phyloP scores from a whole-genome alignment of 345 rosid species.

The Boechera retrofracta region DNA sequence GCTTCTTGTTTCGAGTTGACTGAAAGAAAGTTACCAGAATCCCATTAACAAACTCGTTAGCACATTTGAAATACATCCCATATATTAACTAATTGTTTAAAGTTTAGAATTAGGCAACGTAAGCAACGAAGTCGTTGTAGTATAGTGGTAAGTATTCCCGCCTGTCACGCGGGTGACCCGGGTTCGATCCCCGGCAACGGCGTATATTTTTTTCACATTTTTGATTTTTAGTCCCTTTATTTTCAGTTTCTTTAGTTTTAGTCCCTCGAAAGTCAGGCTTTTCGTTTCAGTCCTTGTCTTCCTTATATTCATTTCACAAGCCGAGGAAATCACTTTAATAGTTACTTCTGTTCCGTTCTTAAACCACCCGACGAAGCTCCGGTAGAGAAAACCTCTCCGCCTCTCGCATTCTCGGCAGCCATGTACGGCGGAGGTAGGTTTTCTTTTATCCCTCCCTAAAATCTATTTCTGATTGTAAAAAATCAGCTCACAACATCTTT shows the following conservation, averaged over 20 bases:
- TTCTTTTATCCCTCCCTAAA: not conserved
- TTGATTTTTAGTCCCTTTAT: not conserved
- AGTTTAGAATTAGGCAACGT: fast-evolving
- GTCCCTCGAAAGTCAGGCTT: not conserved
- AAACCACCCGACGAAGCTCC: conserved; percentile 27
- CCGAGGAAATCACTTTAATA: not conserved
- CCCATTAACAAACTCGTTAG: not conserved
- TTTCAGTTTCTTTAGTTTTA: not conserved
- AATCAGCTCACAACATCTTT: not conserved
- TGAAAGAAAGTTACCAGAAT: not conserved
- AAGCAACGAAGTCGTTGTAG: conserved; percentile 64
- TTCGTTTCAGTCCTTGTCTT: not conserved
- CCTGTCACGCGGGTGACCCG: conserved; percentile 98
- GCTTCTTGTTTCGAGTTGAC: conserved; percentile 31
- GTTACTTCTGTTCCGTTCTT: not conserved
- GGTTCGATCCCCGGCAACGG: conserved; percentile 97
- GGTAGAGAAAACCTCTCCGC: conserved; percentile 27
- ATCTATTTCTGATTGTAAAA: not conserved
- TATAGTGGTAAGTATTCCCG: conserved; percentile 91
- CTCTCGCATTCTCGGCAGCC: conserved; percentile 38
- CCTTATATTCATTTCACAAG: not conserved
- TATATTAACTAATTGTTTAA: no score
- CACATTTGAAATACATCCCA: not conserved
- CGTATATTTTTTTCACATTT: conserved; percentile 7
- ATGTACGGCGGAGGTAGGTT: conserved; percentile 98